These are phyloP conservation scores for Phoenix dactylifera DNA, from an alignment of 176 grass and related monocot species.

Conservation along the genomic window DNA sequence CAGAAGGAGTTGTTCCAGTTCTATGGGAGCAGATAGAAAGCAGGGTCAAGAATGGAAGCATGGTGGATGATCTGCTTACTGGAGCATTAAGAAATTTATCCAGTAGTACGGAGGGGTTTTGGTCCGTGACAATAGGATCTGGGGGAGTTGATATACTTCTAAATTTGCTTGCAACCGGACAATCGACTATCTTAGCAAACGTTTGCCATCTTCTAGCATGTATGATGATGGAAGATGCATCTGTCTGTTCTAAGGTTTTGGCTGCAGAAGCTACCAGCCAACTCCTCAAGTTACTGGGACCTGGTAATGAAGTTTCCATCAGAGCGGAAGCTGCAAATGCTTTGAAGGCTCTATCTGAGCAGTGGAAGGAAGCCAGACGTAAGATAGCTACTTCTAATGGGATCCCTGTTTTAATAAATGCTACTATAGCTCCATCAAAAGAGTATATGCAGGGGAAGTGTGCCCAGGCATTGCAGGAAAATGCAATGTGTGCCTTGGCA, in stretches of 20 bases:
- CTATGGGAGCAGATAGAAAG: constrained; percentile 83
- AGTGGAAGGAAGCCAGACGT: constrained; percentile 88
- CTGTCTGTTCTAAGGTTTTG: constrained; percentile 82
- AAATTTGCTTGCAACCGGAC: constrained; percentile 75
- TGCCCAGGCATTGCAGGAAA: constrained; percentile 97
- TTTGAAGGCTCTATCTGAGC: constrained; percentile 86
- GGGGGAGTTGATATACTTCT: constrained; percentile 88
- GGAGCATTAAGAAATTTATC: constrained; percentile 82
- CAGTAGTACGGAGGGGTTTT: constrained; percentile 82
- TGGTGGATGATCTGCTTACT: constrained; percentile 78
- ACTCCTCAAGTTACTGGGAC: constrained; percentile 88
- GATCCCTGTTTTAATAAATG: constrained; percentile 97
- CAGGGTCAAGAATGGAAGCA: constrained; percentile 61
- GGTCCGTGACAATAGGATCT: constrained; percentile 63
- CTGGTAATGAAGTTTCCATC: constrained; percentile 84
- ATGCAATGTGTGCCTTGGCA: constrained; percentile 98
- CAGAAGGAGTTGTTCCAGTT: constrained; percentile 80
- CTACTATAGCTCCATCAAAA: constrained; percentile 98
- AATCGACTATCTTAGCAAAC: constrained; percentile 57
- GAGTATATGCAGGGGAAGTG: constrained; percentile 99
- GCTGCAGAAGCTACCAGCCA: constrained; percentile 78
- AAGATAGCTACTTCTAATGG: constrained; percentile 94
- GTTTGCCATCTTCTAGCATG: constrained; percentile 78
- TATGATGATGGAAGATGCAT: constrained; percentile 87
- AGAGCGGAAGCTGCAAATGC: constrained; percentile 92